A percentile compares a stretch with the other conserved stretches of the same genome.
phyloP scores from a whole-genome alignment of 2,329 filamentous ascomycete genomes.

The Neofusicoccum sp. region DNA sequence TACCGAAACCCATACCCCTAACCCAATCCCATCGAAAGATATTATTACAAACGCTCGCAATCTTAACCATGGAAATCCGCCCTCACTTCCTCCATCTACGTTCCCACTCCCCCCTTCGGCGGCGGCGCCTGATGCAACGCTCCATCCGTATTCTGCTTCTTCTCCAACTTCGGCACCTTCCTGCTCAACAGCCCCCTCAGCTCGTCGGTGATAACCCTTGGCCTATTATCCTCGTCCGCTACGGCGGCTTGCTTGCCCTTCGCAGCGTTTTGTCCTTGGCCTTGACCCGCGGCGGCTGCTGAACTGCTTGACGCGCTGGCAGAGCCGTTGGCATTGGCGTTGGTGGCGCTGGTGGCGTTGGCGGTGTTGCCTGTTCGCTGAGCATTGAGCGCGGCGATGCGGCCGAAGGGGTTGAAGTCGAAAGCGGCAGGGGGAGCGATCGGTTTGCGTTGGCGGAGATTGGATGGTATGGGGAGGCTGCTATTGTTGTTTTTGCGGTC shows the following conservation, averaged over 20 bases:
- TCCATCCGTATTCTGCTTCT: conserved; percentile 13
- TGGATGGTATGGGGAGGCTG: conserved; percentile 62
- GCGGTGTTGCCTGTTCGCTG: neutral
- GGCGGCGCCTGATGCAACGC: neutral
- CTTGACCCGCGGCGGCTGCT: conserved; percentile 27
- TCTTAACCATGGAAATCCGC: too few species aligned
- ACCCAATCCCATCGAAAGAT: too few species aligned
- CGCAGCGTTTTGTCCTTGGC: conserved; percentile 28
- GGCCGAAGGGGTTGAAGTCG: conserved; percentile 8
- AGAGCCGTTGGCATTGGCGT: conserved; percentile 25
- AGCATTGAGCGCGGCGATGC: conserved; percentile 6
- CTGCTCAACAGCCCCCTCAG: conserved; percentile 63
- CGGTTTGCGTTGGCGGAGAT: conserved; percentile 50
- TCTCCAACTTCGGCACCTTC: conserved; percentile 57
- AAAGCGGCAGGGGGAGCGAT: conserved; percentile 15
- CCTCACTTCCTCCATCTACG: too few species aligned
- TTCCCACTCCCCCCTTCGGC: too few species aligned
- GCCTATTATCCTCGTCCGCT: conserved; percentile 33
- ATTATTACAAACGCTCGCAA: too few species aligned
- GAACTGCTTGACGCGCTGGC: conserved; percentile 25
- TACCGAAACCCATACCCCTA: too few species aligned
- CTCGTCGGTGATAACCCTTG: conserved; percentile 65
- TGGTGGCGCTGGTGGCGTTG: conserved; percentile 31
- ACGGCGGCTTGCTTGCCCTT: conserved; percentile 38
- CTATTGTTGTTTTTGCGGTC: conserved; percentile 77